Evolutionary conservation across 2,329 filamentous ascomycete genomes (phyloP).

Genomic region (Cytospora paraplurivora): DNA sequence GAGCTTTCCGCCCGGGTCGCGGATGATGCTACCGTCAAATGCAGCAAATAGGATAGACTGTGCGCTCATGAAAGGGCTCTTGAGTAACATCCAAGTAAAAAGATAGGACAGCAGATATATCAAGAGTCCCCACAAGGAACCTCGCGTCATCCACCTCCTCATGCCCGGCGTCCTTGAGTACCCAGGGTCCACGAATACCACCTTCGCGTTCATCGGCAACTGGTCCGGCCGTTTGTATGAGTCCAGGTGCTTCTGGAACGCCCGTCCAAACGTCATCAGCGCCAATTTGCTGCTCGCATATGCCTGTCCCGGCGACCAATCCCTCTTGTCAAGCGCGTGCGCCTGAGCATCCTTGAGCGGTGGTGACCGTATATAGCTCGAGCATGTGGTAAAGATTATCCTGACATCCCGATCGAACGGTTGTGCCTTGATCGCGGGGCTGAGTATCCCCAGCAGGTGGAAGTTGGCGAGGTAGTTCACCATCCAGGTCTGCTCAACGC

Average conservation of each 20-base stretch:
- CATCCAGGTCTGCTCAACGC: constrained; percentile 88
- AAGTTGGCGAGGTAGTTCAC: constrained; percentile 96
- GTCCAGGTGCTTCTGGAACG: constrained; percentile 91
- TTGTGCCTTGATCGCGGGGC: constrained; percentile 85
- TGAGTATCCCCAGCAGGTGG: constrained; percentile 88
- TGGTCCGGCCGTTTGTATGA: constrained; percentile 82
- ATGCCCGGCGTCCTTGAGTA: constrained; percentile 83
- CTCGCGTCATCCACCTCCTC: constrained; percentile 82
- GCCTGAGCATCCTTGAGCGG: constrained; percentile 58
- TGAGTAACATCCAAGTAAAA: constrained; percentile 84
- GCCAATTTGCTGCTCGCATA: constrained; percentile 74
- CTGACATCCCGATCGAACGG: constrained; percentile 92
- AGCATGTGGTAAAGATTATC: constrained; percentile 83
- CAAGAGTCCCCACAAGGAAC: constrained; percentile 76
- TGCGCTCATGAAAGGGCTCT: constrained; percentile 79
- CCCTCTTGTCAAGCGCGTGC: constrained; percentile 45
- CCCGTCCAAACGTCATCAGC: constrained; percentile 83
- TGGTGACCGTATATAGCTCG: constrained; percentile 80
- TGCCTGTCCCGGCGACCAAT: constrained; percentile 58
- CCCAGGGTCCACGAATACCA: constrained; percentile 87
- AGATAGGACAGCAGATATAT: constrained; percentile 78
- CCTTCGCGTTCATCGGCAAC: constrained; percentile 77
- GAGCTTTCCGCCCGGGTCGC: constrained; percentile 67
- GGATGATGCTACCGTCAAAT: constrained; percentile 75
- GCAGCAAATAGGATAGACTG: constrained; percentile 84